Percentiles rank a stretch among this genome's conserved stretches.
Conservation (phyloP, 345 rosid species). For the Lumnitzera racemosa region DNA sequence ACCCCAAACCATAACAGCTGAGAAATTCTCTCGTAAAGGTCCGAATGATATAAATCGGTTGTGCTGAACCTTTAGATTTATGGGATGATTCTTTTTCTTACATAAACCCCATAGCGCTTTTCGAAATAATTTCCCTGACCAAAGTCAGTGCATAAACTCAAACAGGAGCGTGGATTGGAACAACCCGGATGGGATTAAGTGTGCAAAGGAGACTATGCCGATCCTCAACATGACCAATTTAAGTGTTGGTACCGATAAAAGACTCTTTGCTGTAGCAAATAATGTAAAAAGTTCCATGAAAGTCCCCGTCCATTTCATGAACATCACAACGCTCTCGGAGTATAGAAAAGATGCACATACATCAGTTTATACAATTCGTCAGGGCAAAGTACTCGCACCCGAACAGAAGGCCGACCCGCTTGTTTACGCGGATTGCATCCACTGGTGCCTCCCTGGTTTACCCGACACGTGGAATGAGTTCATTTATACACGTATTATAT, state of each 20-base stretch:
- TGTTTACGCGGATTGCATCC: constrained; percentile 68
- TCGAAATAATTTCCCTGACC: too few species aligned
- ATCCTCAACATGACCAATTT: constrained; percentile 27
- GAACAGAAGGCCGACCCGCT: constrained; percentile 51
- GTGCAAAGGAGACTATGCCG: constrained; percentile 57
- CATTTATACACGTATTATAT: constrained; percentile 47
- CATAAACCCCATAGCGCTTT: too few species aligned
- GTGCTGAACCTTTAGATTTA: too few species aligned
- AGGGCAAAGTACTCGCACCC: constrained; percentile 37
- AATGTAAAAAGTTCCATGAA: constrained; percentile 39
- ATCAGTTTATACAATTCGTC: constrained; percentile 29
- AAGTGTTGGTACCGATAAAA: constrained; percentile 54
- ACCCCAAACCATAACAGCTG: too few species aligned
- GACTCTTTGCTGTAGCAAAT: constrained; percentile 32
- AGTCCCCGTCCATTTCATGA: constrained; percentile 36
- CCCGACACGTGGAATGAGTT: constrained; percentile 96
- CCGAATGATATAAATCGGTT: too few species aligned
- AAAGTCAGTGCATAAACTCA: neutral
- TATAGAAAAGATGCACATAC: constrained; percentile 86
- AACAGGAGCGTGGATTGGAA: constrained; percentile 69
- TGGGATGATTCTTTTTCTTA: too few species aligned
- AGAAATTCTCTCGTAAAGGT: too few species aligned
- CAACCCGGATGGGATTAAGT: constrained; percentile 41
- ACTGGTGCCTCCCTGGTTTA: constrained; percentile 95
- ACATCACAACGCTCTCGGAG: constrained; percentile 67